Conservation (phyloP, 441 rosid genomes). For the Gossypium gossypioides region DNA sequence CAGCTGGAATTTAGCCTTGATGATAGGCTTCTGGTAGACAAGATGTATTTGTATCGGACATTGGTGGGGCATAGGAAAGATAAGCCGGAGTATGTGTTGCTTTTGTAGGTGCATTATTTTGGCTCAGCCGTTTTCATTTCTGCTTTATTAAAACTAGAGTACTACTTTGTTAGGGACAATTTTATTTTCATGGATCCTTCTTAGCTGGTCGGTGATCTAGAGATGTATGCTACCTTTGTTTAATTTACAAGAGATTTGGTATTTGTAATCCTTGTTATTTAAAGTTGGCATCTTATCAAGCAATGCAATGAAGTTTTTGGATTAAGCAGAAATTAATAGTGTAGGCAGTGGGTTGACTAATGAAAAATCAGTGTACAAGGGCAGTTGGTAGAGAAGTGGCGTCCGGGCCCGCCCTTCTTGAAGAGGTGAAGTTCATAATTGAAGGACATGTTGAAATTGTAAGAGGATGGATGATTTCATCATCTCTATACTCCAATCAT, state of each 20-base stretch:
- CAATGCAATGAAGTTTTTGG: neutral
- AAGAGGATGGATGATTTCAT: neutral
- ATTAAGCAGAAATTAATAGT: neutral
- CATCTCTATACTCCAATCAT: neutral
- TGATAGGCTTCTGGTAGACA: slow-evolving; percentile 51
- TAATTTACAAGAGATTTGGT: slow-evolving; percentile 21
- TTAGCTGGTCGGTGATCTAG: slow-evolving; percentile 22
- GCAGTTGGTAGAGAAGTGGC: no score
- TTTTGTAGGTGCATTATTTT: slow-evolving; percentile 32
- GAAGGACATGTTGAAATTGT: neutral
- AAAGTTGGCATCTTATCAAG: slow-evolving; percentile 1
- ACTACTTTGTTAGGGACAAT: slow-evolving; percentile 27
- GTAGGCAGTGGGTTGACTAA: neutral
- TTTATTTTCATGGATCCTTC: slow-evolving; percentile 24
- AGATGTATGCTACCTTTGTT: slow-evolving; percentile 19
- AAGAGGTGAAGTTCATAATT: neutral
- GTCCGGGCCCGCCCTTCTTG: no score
- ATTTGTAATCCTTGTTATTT: slow-evolving; percentile 21
- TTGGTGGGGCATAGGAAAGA: slow-evolving; percentile 65
- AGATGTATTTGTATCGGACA: slow-evolving; percentile 74
- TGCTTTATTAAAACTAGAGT: slow-evolving; percentile 8
- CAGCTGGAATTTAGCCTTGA: slow-evolving; percentile 27
- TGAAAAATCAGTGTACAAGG: neutral
- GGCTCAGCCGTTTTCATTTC: neutral
- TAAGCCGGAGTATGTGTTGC: slow-evolving; percentile 63